phyloP scores from a whole-genome alignment of 1,139 yeast genomes.

The Debaryomyces robertsiae region DNA sequence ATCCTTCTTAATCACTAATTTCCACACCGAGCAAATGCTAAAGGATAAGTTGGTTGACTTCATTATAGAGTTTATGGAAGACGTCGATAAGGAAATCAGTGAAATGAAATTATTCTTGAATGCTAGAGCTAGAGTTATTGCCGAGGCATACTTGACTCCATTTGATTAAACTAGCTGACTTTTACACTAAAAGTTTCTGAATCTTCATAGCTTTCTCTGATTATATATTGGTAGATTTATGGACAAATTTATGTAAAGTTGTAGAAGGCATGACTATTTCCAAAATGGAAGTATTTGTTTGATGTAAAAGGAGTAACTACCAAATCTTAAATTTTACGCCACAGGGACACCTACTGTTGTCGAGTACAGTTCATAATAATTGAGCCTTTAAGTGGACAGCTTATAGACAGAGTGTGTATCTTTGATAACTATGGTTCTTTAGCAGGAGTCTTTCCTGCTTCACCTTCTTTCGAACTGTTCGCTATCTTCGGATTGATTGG shows the following conservation, averaged over 20 bases:
- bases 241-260: not conserved
- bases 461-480: too few species aligned
- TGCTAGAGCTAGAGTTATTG: slow-evolving; percentile 97
- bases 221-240: slow-evolving; percentile 1
- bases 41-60: slow-evolving; percentile 95
- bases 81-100: slow-evolving; percentile 96
- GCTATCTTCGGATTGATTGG: not conserved
- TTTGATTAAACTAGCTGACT: slow-evolving; percentile 48
- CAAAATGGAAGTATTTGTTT: too few species aligned
- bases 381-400: too few species aligned
- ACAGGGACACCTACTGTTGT: too few species aligned
- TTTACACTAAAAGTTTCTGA: not conserved
- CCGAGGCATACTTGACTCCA: slow-evolving; percentile 87
- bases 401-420: too few species aligned
- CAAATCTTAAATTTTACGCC: too few species aligned
- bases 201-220: slow-evolving; percentile 3
- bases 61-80: slow-evolving; percentile 98
- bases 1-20: slow-evolving; percentile 88
- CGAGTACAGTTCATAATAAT: too few species aligned
- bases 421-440: not conserved
- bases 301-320: too few species aligned
- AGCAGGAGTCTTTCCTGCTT: too few species aligned
- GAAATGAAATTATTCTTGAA: slow-evolving; percentile 97
- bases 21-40: slow-evolving; percentile 94
- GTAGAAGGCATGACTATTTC: too few species aligned